phyloP scores from a whole-genome alignment of 352 stramenopile species.

The Phytophthora tubulina region DNA sequence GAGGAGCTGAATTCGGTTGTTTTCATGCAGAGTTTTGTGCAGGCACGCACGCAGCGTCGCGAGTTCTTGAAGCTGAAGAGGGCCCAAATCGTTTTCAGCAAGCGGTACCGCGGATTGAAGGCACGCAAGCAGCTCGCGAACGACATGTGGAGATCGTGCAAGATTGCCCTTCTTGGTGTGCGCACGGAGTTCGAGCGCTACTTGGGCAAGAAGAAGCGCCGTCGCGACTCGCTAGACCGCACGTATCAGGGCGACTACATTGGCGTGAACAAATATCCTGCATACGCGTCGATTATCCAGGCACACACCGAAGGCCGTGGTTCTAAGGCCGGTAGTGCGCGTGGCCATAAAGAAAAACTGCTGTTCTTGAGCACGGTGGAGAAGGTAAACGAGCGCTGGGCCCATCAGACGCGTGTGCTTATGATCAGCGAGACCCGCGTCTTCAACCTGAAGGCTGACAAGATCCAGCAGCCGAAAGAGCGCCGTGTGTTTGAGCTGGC shows the following conservation, averaged over 20 bases:
- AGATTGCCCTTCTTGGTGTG: slow-evolving; percentile 77
- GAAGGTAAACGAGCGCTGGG: slow-evolving; percentile 89
- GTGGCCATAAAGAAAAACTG: slow-evolving; percentile 59
- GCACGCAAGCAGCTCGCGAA: slow-evolving; percentile 76
- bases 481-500: slow-evolving; percentile 75
- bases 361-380: slow-evolving; percentile 76
- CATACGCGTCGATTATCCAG: slow-evolving; percentile 72
- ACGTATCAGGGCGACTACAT: slow-evolving; percentile 85
- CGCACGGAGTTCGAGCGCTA: slow-evolving; percentile 89
- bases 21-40: slow-evolving; percentile 83
- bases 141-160: slow-evolving; percentile 77
- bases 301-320: slow-evolving; percentile 47
- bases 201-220: slow-evolving; percentile 87
- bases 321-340: slow-evolving; percentile 33
- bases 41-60: slow-evolving; percentile 56
- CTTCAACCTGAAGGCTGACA: slow-evolving; percentile 89
- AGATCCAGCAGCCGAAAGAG: slow-evolving; percentile 86
- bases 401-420: slow-evolving; percentile 79
- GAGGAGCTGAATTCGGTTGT: slow-evolving; percentile 77
- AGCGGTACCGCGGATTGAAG: slow-evolving; percentile 78
- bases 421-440: slow-evolving; percentile 80
- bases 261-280: slow-evolving; percentile 73
- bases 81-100: slow-evolving; percentile 81
- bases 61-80: slow-evolving; percentile 65
- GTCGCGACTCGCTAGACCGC: slow-evolving; percentile 81